A percentile compares a stretch with the other conserved stretches of the same genome.
Evolutionary conservation across 495 filamentous ascomycete genomes (phyloP).

Genomic region (Cercophora sp.): DNA sequence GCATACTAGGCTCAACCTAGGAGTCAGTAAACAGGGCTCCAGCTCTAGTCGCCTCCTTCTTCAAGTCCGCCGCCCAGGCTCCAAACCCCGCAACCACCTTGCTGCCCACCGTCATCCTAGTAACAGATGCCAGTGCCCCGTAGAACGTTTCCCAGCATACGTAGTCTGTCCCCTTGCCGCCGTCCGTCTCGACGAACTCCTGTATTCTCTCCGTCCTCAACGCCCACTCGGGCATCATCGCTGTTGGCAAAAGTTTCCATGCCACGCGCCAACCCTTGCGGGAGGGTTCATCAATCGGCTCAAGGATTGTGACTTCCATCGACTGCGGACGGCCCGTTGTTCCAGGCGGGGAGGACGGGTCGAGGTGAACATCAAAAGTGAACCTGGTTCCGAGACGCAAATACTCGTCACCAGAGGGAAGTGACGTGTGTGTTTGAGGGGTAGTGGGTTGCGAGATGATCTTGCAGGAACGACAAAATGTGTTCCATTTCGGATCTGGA

Average conservation of each 20-base stretch:
- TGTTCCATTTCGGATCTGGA: slow-evolving; percentile 34
- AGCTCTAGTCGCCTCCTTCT: slow-evolving; percentile 26
- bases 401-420: not conserved
- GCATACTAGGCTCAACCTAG: too few relatives aligned
- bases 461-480: slow-evolving; percentile 25
- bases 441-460: not conserved
- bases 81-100: slow-evolving; percentile 28
- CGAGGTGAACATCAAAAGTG: slow-evolving; percentile 32
- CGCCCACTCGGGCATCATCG: slow-evolving; percentile 21
- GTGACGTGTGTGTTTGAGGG: not conserved
- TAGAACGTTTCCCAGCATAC: slow-evolving; percentile 41
- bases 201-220: slow-evolving; percentile 36
- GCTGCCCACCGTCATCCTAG: slow-evolving; percentile 14
- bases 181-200: slow-evolving; percentile 28
- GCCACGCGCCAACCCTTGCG: slow-evolving; percentile 26
- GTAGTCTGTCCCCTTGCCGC: slow-evolving; percentile 19
- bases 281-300: slow-evolving; percentile 20
- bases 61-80: slow-evolving; percentile 31
- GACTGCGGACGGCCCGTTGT: slow-evolving; percentile 1
- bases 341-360: too few relatives aligned
- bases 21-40: too few relatives aligned
- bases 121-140: slow-evolving; percentile 27
- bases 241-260: slow-evolving; percentile 22
- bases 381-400: slow-evolving; percentile 27
- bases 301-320: slow-evolving; percentile 28